Conservation (phyloP, 352 stramenopile genomes). For the Pythium angustatum region DNA sequence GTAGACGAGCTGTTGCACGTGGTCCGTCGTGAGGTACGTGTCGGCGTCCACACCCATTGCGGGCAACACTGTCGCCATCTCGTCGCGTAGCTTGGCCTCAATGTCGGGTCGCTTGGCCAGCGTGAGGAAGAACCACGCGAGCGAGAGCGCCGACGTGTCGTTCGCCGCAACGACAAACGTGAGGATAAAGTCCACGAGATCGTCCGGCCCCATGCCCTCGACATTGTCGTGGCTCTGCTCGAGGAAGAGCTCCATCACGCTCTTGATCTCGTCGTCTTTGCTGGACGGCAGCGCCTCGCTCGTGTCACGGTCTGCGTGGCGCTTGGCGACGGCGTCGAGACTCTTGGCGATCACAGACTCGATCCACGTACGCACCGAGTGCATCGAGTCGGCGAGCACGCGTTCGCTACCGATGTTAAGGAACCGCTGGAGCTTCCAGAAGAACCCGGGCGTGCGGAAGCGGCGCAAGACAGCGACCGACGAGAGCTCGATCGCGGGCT, state of each 20-base stretch:
- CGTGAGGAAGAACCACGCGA: slow-evolving; percentile 78
- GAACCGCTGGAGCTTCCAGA: slow-evolving; percentile 55
- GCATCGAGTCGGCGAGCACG: slow-evolving; percentile 29
- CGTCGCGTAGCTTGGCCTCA: slow-evolving; percentile 41
- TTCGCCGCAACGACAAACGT: slow-evolving; percentile 66
- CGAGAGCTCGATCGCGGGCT: slow-evolving; percentile 38
- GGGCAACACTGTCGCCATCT: slow-evolving; percentile 39
- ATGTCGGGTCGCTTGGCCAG: slow-evolving; percentile 63
- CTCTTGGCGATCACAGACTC: slow-evolving; percentile 40
- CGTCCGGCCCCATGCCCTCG: slow-evolving; percentile 40
- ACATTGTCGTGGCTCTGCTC: slow-evolving; percentile 20
- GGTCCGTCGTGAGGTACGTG: slow-evolving; percentile 44
- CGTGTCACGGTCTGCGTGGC: neutral
- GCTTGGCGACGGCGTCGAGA: slow-evolving; percentile 9
- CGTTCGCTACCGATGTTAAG: slow-evolving; percentile 46
- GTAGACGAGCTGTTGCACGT: slow-evolving; percentile 56
- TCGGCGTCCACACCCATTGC: slow-evolving; percentile 22
- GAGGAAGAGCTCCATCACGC: slow-evolving; percentile 25
- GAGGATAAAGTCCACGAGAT: slow-evolving; percentile 70
- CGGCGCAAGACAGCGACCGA: slow-evolving; percentile 40
- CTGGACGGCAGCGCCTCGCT: neutral
- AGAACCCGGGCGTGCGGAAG: slow-evolving; percentile 47
- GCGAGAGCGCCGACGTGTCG: slow-evolving; percentile 68
- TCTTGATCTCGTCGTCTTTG: slow-evolving; percentile 2
- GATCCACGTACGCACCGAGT: slow-evolving; percentile 42